phyloP scores from a whole-genome alignment of 177 flowering plant species.

The Vitis hybrid region DNA sequence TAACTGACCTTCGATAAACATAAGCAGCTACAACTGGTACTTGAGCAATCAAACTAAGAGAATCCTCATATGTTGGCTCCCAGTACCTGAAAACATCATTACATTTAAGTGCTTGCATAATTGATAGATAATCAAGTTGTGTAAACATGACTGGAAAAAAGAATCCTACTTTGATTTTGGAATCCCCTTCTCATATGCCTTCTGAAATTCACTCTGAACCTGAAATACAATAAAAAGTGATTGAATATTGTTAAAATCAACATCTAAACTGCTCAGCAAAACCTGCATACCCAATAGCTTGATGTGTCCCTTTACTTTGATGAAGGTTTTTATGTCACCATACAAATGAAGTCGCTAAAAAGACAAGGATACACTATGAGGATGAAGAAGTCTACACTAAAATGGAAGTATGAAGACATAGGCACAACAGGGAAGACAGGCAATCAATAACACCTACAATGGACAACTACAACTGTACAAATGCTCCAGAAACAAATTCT shows the following conservation, averaged over 20 bases:
- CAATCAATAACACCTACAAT: background rate
- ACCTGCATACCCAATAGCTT: background rate
- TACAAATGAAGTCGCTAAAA: background rate
- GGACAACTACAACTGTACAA: background rate
- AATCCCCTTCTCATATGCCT: conserved; percentile 94
- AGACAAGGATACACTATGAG: background rate
- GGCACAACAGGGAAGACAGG: background rate
- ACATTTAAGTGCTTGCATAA: conserved; percentile 1
- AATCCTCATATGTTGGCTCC: conserved; percentile 96
- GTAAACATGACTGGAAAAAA: background rate
- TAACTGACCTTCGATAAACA: conserved; percentile 80
- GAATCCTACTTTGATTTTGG: conserved; percentile 69
- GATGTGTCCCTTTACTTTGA: no score
- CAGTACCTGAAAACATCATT: conserved; percentile 61
- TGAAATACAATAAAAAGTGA: conserved; percentile 30
- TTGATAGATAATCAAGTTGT: background rate
- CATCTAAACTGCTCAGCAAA: background rate
- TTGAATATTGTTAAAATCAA: background rate
- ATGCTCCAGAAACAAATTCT: background rate
- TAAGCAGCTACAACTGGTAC: conserved; percentile 83
- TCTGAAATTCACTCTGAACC: conserved; percentile 97
- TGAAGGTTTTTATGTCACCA: background rate
- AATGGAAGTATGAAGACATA: background rate
- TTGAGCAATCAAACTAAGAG: conserved; percentile 88
- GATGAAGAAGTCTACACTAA: background rate